Base-by-base conservation (phyloP, 1,284 basidiomycete species). In the Heliocybe sulcata region DNA sequence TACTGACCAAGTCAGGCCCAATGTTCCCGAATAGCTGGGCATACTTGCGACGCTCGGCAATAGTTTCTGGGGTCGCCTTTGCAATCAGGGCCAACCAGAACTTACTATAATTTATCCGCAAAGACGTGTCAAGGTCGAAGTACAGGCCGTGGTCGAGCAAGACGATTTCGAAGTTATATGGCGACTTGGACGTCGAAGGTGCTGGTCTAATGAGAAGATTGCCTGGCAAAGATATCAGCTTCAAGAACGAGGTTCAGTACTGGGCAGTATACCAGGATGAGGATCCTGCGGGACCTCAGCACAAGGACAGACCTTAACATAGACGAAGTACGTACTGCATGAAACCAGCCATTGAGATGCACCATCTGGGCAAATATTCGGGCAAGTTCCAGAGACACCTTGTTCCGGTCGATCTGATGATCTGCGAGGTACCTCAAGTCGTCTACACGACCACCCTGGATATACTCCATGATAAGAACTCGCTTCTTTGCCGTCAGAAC, bases 281-380 rank as follows among this genome's bases (percentile, higher is more conserved):
- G 89, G 88, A 63, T 90, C 88, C 86, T 88, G 60, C 52, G 54
- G 53, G 55, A 51, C 49, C 57, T 42, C 55, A 59, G 38, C 38
- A 53, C 11, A n/a, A n/a, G n/a, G 16, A 35, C 20, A 47, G 33
- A 33, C 14, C 38, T 3, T 23, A 35, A 6, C 20, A 9, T 35
- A 55, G 45, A 38, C 53, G 33, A 20, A 23, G 51, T 22, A 71
- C 83, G 65, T 64, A 88, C 90, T 31, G 83, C 90, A 72, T 92
- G 89, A 67, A 92, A 92, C 80, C 85, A 94, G 35, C 96, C 96
- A 67, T 98, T 92, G 38, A 98, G 69, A 65, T 98, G 98, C 20
- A 99, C 92, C 97, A 99, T 99, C 65, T 87, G 88, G 51, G 86
- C 90, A 65, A 98, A 98, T 65, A 96, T 92, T 58, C 87, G 74